Base-by-base conservation (phyloP, 2,329 filamentous ascomycete species). In the Fonsecaea monophora region DNA sequence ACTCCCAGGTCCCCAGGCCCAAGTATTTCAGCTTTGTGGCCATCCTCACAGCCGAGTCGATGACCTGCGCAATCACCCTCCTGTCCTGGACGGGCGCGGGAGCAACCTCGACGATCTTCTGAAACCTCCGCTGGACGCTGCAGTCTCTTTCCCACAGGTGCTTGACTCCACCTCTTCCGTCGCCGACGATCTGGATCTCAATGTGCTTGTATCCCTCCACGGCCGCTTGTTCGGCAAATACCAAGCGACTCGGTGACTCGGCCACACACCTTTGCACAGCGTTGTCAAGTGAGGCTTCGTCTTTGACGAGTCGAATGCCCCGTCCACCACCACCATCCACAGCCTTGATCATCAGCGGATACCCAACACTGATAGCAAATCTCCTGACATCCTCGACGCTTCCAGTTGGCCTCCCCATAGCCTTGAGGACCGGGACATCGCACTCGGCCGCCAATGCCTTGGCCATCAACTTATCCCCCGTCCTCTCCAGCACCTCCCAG, bases 1-100 rank as follows among this genome's bases (percentile, higher is more conserved):
- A 90, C 73, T 90, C 88, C 68, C 89, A 89, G 0, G 87, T 90
- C 8, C 87, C 88, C 0, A 89, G 78, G 0, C 85, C 88, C 56
- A 79, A 78, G 73, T 89, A 89, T 3, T 79, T 76, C 59, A 84
- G 81, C 62, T 77, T 76, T 73, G 72, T 78, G 3, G 84, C 85
- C 78, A 87, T 86, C 15, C 74, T 78, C 53, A 88, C 64, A 0
- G 86, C 86, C 32, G 85, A 81, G 30, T 84, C 78, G 40, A 88
- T 85, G 1, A 88, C 81, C 13, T 75, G 76, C 3, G 76, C 78
- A 40, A 88, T 77, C 35, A 86, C 68, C 0, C 64, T 68, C 1
- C 86, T 77, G 70, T 87, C 78, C 3, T 64, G 35, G 1, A 85
- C 77, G 1, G 83, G 77, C n/a, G 84, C 83, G 0, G 86, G 86